A percentile compares a stretch with the other conserved stretches of the same genome.
Conservation (phyloP, 176 grass and related monocot species). For the Oryza coarctata region DNA sequence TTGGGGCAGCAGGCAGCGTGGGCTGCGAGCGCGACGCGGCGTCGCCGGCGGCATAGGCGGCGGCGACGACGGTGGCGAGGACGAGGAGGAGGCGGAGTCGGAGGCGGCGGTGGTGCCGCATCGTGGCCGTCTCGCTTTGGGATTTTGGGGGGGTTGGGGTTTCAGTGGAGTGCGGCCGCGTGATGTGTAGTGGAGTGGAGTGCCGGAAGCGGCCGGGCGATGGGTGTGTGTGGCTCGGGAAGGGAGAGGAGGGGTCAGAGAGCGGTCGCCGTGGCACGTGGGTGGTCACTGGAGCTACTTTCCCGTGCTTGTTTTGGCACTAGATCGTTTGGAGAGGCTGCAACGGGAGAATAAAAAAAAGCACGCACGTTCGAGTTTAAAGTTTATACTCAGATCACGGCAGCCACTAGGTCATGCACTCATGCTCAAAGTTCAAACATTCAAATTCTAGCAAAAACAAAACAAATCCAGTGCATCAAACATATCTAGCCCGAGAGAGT, state of each 20-base stretch:
- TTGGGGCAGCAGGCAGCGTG: background rate
- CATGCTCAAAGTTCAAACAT: too few species aligned
- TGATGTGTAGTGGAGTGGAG: background rate
- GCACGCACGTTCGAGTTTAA: background rate
- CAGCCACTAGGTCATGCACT: too few species aligned
- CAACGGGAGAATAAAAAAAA: background rate
- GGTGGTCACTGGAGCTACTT: conserved; percentile 31
- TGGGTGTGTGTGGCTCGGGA: background rate
- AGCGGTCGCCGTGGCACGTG: conserved; percentile 44
- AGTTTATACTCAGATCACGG: conserved; percentile 28
- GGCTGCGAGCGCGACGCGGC: conserved; percentile 25
- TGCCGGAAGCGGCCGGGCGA: background rate
- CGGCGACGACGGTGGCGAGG: background rate
- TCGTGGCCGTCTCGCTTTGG: conserved; percentile 4
- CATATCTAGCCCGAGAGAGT: too few species aligned
- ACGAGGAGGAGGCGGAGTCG: background rate
- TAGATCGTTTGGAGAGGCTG: background rate
- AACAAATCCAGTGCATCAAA: background rate
- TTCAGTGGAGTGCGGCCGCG: conserved; percentile 16
- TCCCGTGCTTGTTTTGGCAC: background rate
- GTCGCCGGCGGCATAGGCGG: background rate
- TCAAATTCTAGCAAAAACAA: background rate
- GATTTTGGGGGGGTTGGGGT: conserved; percentile 24
- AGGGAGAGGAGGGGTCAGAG: background rate
- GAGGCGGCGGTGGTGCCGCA: conserved; percentile 12